Base-by-base conservation (phyloP, 345 rosid genomes). In the Trapa incisa region DNA sequence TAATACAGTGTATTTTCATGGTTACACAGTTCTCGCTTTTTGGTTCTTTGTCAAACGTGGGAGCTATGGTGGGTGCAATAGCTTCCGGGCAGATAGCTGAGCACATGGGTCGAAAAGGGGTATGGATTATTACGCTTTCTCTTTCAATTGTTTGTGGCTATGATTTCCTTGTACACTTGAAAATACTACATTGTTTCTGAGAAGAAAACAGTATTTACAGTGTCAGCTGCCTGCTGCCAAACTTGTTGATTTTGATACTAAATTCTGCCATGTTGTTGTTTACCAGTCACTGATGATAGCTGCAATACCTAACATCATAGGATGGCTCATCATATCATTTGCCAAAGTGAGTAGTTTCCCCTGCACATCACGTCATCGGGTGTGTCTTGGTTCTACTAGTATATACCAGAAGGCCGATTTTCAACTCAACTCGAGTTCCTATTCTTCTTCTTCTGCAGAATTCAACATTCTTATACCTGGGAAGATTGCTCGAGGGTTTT, bases 51-150 rank as follows among this genome's bases (percentile, higher is more conserved):
- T 76, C 91, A 8, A 88, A 88, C 73, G 95, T 86, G 56, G 95
- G 91, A 14, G 95, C 95, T 47, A 86, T 86, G 91, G 84, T 85
- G 66, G 94, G 94, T 32, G 94, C 94, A 0, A 84, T 87, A 33
- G 76, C 86, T 8, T 82, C 86, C 47, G 95, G 95, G 58, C 95
- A 88, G 78, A 86, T 88, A 61, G 81, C 95, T 0, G 95, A 88
- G 79, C 77, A 88, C 69, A 73, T 88, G 69, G 95, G 95, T 73
- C 77, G 91, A 60, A 88, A 88, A 78, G 95, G 94, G 87, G 95
- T 88, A 81, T 32, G 41, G 33, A 32, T 10, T 22, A 5, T n/a
- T 4, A 41, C 43, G 45, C 33, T 12, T 45, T 7, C 48, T 45
- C 48, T 45, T 45, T 4, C 12, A 45, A 45, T 11, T 7, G 8